These are phyloP conservation scores for Cladosporium velox DNA, from an alignment of 2,329 filamentous ascomycete species.

Conservation along the genomic window DNA sequence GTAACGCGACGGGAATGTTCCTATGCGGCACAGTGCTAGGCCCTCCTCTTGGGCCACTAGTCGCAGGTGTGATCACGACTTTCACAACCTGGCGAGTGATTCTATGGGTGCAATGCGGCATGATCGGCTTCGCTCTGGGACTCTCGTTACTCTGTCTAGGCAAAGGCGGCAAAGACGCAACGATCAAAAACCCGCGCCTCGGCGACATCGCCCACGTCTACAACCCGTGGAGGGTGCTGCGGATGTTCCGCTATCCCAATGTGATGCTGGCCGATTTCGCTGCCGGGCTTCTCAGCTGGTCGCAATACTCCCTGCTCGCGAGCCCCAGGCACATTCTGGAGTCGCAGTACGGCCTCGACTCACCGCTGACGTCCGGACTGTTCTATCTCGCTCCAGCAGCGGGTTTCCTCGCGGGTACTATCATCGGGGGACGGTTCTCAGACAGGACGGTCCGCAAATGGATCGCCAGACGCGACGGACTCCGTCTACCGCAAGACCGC, in stretches of 20 bases:
- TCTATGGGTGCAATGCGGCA: slow-evolving; percentile 71
- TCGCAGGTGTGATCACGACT: slow-evolving; percentile 73
- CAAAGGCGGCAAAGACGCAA: slow-evolving; percentile 55
- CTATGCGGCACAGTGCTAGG: slow-evolving; percentile 65
- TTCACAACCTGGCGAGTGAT: slow-evolving; percentile 72
- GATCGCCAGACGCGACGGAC: slow-evolving; percentile 56
- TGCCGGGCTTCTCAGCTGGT: slow-evolving; percentile 63
- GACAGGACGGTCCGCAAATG: slow-evolving; percentile 66
- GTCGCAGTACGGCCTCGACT: slow-evolving; percentile 66
- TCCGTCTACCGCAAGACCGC: slow-evolving; percentile 66
- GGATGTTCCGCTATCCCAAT: slow-evolving; percentile 66
- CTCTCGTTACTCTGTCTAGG: slow-evolving; percentile 63
- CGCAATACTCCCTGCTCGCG: slow-evolving; percentile 69
- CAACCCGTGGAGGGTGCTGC: slow-evolving; percentile 63
- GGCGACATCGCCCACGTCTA: slow-evolving; percentile 62
- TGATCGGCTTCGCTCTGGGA: slow-evolving; percentile 59
- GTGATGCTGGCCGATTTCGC: slow-evolving; percentile 59
- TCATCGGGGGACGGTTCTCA: slow-evolving; percentile 67
- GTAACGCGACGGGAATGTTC: slow-evolving; percentile 72
- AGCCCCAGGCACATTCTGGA: slow-evolving; percentile 69
- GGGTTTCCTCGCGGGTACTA: slow-evolving; percentile 67
- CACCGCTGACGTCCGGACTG: slow-evolving; percentile 65
- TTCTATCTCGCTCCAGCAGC: slow-evolving; percentile 71
- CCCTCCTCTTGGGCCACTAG: slow-evolving; percentile 66
- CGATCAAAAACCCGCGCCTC: slow-evolving; percentile 40